Evolutionary conservation across 495 filamentous ascomycete species (phyloP), one percentile per base, ranked within the genome.

Genomic region (Talaromyces ruber): DNA sequence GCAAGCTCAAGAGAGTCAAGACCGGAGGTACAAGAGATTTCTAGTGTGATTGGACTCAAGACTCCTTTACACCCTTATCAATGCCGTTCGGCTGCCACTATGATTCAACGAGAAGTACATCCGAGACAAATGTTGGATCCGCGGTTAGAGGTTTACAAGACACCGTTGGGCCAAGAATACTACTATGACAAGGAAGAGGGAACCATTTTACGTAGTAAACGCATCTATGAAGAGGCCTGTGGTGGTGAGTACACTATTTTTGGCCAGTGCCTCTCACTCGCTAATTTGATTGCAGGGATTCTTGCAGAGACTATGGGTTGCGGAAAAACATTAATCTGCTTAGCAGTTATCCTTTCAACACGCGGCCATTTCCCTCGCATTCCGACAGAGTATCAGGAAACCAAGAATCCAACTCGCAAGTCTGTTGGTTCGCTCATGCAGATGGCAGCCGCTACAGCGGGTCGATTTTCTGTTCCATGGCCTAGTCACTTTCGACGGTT

Each of bases 251-350:
- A 50, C 32, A 1, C 32, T 1, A 39, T 39, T 3, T 39, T 14
- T 39, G 12, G 3, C 3, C 14, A 16, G 14, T 9, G 47, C 43
- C 52, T 47, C 37, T 25, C 4, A 30, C 25, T 24, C 55, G 6
- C 50, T 26, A 14, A 51, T n/a, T 51, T 51, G 14, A 62, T 37
- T 57, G 4, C 26, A 74, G 71, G 74, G 12, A 79, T 80, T 39
- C 71, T 80, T 45, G 71, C 78, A 4, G 76, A 78, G 63, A 94
- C 82, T 51, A 88, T 90, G 86, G 84, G 84, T 45, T 80, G 85
- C 5, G 93, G 93, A 0, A 98, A 98, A 75, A 97, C 93, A 0
- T 72, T 97, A 28, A 95, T 98, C 9, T 91, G 89, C 61, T 76
- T 98, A 18, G 82, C 92, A 29, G 74, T 93, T 2, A 90, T 97